Base-by-base conservation (phyloP, 345 rosid species). In the Hibiscus syriacus region DNA sequence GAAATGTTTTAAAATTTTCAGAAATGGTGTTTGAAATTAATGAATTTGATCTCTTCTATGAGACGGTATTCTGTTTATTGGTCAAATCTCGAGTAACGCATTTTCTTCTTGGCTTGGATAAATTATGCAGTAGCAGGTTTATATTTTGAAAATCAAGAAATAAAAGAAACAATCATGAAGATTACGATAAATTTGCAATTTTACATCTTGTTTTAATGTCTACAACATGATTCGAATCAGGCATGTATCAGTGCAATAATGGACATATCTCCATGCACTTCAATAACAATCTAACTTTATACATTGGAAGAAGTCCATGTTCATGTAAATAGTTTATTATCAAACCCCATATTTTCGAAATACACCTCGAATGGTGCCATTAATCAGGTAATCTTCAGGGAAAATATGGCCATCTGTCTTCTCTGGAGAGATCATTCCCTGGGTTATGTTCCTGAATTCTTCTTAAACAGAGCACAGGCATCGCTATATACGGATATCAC, bases 401-500 rank as follows among this genome's bases (percentile, higher is more conserved):
- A 4, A 14, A 36, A 36, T 26, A 34, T 34, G 45, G 34, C 45
- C 19, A 8, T 34, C 4, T 16, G 17, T 32, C 20, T 29, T 30
- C 13, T 12, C 7, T 14, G 46, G 34, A 19, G 12, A 17, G 29
- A 60, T 66, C 45, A 66, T 52, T 43, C 58, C 17, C 43, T 23
- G 38, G 39, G 55, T 32, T 63, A 56, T 5, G 25, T 23, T n/a
- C 54, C 67, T 10, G 58, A 13, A 39, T 67, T 74, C 68, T 67
- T 80, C 73, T 72, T 80, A 49, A 86, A 66, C 59, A 86, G 68
- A 0, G 87, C 84, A 62, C 82, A 82, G 6, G 87, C 88, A 55
- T 90, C 97, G 30, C 89, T 85, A 54, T 84, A 93, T 71, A 93
- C 82, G 69, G 98, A 97, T 50, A 93, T 79, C 32, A 38, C 34